A percentile compares a stretch with the other conserved stretches of the same genome.
Evolutionary conservation across 1,284 basidiomycete genomes (phyloP).

Genomic region (Boletus semigastroideus): DNA sequence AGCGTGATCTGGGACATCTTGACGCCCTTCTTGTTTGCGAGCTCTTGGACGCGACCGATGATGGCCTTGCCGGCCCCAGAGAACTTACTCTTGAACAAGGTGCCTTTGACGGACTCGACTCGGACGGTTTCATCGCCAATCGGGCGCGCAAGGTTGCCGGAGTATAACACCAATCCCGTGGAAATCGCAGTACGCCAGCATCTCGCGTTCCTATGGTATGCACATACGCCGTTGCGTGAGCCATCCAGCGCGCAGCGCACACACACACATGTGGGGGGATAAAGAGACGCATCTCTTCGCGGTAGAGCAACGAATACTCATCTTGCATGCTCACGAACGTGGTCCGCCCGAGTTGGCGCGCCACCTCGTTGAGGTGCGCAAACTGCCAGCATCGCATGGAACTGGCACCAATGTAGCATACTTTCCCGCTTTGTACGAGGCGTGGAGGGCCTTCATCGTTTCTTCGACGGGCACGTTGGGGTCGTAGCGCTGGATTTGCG

Average conservation of each 20-base stretch:
- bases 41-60: conserved; percentile 41
- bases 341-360: conserved; percentile 38
- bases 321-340: conserved; percentile 41
- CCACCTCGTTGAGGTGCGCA: conserved; percentile 39
- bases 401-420: conserved; percentile 45
- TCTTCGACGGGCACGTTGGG: conserved; percentile 36
- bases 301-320: conserved; percentile 43
- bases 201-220: conserved; percentile 52
- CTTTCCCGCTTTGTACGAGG: conserved; percentile 42
- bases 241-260: background rate
- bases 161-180: conserved; percentile 48
- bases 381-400: conserved; percentile 46
- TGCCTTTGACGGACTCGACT: conserved; percentile 24
- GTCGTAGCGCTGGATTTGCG: conserved; percentile 45
- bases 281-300: conserved; percentile 37
- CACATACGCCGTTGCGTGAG: background rate
- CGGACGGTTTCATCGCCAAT: conserved; percentile 31
- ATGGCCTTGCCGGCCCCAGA: conserved; percentile 36
- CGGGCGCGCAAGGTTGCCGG: conserved; percentile 41
- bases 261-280: too few relatives aligned
- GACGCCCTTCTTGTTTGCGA: conserved; percentile 38
- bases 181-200: conserved; percentile 46
- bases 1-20: conserved; percentile 45
- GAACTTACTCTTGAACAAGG: conserved; percentile 26
- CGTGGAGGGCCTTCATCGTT: conserved; percentile 47